Conservation (phyloP, 352 stramenopile genomes). For the Phytophthora sojae region DNA sequence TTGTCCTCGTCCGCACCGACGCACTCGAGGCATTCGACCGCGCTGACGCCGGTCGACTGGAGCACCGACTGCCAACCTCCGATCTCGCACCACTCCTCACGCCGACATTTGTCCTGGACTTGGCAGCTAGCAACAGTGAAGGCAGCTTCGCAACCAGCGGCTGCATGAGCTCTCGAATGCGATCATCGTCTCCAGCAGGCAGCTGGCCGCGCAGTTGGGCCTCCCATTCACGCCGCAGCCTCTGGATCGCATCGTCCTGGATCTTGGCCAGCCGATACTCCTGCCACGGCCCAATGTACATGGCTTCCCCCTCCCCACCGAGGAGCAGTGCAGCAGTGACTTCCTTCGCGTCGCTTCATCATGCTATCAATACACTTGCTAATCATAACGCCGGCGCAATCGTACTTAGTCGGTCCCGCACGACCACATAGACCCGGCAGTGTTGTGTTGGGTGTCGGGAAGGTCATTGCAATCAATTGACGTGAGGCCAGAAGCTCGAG, state of each 20-base stretch:
- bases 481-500: conserved; percentile 12
- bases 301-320: conserved; percentile 30
- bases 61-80: conserved; percentile 28
- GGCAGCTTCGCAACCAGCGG: conserved; percentile 76
- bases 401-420: conserved; percentile 28
- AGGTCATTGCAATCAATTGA: conserved; percentile 6
- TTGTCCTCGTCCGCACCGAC: conserved; percentile 21
- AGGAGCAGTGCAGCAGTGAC: conserved; percentile 8
- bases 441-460: conserved; percentile 2
- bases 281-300: conserved; percentile 89
- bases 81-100: conserved; percentile 11
- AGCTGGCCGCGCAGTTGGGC: conserved; percentile 64
- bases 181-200: conserved; percentile 50
- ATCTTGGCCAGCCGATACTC: conserved; percentile 88
- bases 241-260: conserved; percentile 80
- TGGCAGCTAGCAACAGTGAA: conserved; percentile 65
- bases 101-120: conserved; percentile 27
- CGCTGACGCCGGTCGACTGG: conserved; percentile 35
- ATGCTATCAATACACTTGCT: conserved; percentile 30
- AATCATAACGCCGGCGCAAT: conserved; percentile 30
- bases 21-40: conserved; percentile 26
- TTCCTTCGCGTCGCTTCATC: conserved; percentile 28
- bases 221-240: conserved; percentile 71
- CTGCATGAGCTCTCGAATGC: conserved; percentile 84
- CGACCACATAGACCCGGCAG: conserved; percentile 23